Percentiles rank a stretch among this genome's conserved stretches.
These are phyloP conservation scores for Gossypium laxum DNA, from an alignment of 441 rosid genomes.

Conservation along the genomic window DNA sequence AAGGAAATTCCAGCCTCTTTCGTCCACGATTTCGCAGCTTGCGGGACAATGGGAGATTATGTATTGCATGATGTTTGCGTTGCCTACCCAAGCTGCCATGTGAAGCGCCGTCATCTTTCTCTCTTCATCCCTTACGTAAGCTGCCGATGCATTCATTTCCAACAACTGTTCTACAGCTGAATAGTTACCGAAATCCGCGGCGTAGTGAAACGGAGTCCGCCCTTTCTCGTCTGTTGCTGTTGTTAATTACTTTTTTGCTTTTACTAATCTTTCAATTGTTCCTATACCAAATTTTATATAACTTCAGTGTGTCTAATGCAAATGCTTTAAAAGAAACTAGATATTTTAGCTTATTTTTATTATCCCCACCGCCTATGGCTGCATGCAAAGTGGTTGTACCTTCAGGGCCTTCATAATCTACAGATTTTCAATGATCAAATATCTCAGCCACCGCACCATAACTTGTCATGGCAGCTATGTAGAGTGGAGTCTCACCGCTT, in stretches of 20 bases:
- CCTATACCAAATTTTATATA: too few species aligned
- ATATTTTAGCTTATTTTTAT: background rate
- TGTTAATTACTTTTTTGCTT: background rate
- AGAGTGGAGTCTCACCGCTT: slow-evolving; percentile 1
- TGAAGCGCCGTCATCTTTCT: background rate
- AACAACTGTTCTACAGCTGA: background rate
- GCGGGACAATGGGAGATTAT: background rate
- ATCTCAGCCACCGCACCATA: background rate
- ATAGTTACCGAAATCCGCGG: background rate
- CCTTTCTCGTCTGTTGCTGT: slow-evolving; percentile 9
- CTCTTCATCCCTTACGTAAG: background rate
- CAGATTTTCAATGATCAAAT: background rate
- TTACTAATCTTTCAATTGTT: background rate
- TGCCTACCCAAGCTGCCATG: background rate
- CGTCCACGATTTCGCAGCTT: background rate
- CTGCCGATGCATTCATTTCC: background rate
- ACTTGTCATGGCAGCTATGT: background rate
- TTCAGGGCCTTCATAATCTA: background rate
- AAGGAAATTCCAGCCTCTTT: background rate
- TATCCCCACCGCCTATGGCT: background rate
- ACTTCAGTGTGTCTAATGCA: too few species aligned
- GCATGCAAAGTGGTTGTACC: slow-evolving; percentile 26
- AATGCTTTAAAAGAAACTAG: too few species aligned
- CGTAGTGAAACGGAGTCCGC: slow-evolving; percentile 27
- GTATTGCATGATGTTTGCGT: background rate